phyloP scores from a whole-genome alignment of 805 yeast species.

The Zygosaccharomyces siamensis region DNA sequence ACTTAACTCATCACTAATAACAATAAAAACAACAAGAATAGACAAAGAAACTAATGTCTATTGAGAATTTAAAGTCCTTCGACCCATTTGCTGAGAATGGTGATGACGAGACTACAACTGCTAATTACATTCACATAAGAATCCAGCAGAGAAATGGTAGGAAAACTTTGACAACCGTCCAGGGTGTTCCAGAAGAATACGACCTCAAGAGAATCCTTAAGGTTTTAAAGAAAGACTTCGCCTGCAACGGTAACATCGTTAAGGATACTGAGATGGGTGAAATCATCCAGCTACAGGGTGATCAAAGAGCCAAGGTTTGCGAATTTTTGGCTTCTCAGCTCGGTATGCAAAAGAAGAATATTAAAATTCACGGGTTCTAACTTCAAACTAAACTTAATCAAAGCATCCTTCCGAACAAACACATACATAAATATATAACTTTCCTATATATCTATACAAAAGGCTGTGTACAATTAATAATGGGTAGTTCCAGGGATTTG shows the following conservation, averaged over 20 bases:
- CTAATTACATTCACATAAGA: constrained; percentile 95
- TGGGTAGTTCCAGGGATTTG: constrained; percentile 58
- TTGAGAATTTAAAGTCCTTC: constrained; percentile 82
- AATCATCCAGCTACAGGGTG: constrained; percentile 97
- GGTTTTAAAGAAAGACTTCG: constrained; percentile 95
- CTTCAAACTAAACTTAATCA: neutral
- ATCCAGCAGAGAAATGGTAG: constrained; percentile 99
- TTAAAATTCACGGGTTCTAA: constrained; percentile 97
- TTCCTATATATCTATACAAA: neutral
- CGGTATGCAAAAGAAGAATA: constrained; percentile 89
- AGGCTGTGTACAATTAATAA: constrained; percentile 13
- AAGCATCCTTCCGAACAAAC: neutral
- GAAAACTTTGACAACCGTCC: constrained; percentile 96
- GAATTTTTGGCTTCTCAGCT: constrained; percentile 85
- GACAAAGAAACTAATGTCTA: constrained; percentile 44
- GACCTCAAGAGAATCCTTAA: constrained; percentile 90
- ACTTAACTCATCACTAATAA: neutral
- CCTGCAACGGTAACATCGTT: constrained; percentile 97
- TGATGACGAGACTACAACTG: constrained; percentile 95
- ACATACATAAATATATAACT: constrained; percentile 5
- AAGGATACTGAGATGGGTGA: constrained; percentile 95
- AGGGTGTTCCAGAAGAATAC: constrained; percentile 93
- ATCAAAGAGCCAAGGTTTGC: constrained; percentile 93
- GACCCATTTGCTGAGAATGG: constrained; percentile 99
- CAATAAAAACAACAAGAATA: neutral